phyloP scores from a whole-genome alignment of 352 stramenopile species.

The Globisporangium acanthophoron region DNA sequence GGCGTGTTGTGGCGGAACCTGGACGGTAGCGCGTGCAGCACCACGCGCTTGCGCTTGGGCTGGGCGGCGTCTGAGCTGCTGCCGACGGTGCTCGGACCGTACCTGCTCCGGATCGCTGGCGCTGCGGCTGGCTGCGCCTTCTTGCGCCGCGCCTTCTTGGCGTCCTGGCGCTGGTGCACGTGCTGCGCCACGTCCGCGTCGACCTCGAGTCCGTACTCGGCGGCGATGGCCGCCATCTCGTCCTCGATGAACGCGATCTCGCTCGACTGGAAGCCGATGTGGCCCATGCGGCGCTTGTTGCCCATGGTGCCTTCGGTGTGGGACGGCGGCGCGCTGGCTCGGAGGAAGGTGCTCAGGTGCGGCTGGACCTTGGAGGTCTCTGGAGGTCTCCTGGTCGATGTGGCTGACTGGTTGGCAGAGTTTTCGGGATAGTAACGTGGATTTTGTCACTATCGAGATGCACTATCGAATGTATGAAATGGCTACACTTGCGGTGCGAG shows the following conservation, averaged over 20 bases:
- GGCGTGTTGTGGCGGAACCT: constrained; percentile 14
- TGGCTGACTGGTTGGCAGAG: background rate
- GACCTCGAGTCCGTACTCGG: constrained; percentile 72
- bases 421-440: background rate
- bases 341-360: too few relatives aligned
- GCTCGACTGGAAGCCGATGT: constrained; percentile 61
- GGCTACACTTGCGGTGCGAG: background rate
- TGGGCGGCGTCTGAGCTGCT: background rate
- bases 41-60: constrained; percentile 11
- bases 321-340: too few relatives aligned
- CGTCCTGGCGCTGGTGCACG: constrained; percentile 42
- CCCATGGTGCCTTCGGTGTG: background rate
- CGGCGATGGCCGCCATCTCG: constrained; percentile 72
- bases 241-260: constrained; percentile 86
- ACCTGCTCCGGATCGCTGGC: constrained; percentile 4
- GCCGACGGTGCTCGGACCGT: background rate
- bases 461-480: too few relatives aligned
- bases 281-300: constrained; percentile 50
- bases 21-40: constrained; percentile 10
- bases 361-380: too few relatives aligned
- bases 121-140: constrained; percentile 15
- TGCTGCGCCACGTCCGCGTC: constrained; percentile 58
- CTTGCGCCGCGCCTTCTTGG: constrained; percentile 49
- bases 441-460: background rate
- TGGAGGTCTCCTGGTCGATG: too few relatives aligned